Evolutionary conservation across 257 asterid genomes (phyloP).

Genomic region (Eustoma russellianum): DNA sequence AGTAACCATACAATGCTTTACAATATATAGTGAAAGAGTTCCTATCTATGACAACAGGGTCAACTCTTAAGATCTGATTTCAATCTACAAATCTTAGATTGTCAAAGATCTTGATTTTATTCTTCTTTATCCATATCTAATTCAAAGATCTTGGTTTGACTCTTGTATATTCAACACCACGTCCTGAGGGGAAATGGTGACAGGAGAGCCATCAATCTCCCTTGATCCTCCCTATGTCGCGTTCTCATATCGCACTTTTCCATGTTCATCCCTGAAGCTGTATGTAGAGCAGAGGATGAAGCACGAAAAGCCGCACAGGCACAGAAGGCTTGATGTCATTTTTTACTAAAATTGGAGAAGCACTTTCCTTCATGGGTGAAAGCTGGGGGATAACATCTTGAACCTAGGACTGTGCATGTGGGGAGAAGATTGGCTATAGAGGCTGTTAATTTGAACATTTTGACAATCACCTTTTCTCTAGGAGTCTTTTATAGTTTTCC

Average conservation of each 20-base stretch:
- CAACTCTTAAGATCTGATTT: too few relatives aligned
- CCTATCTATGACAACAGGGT: too few relatives aligned
- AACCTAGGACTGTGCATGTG: constrained; percentile 76
- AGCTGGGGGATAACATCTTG: constrained; percentile 56
- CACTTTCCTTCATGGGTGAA: constrained; percentile 70
- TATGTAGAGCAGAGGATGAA: constrained; percentile 61
- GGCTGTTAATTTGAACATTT: constrained; percentile 70
- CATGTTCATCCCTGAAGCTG: constrained; percentile 60
- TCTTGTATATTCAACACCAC: too few relatives aligned
- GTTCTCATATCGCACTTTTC: constrained; percentile 70
- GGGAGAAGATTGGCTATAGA: constrained; percentile 79
- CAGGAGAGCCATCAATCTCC: constrained; percentile 44
- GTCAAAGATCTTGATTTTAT: too few relatives aligned
- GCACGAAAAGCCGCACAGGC: constrained; percentile 45
- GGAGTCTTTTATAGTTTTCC: constrained; percentile 38
- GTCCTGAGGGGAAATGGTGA: constrained; percentile 28
- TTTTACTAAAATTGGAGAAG: constrained; percentile 30
- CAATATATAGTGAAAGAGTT: too few relatives aligned
- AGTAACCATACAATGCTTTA: too few relatives aligned
- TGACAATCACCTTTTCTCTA: constrained; percentile 46
- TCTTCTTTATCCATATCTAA: too few relatives aligned
- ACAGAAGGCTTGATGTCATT: constrained; percentile 34
- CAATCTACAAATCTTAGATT: too few relatives aligned
- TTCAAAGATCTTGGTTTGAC: too few relatives aligned
- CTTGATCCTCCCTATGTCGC: constrained; percentile 60